These are phyloP conservation scores for Cavenderia fasciculata DNA, from an alignment of 78 protist species.

Conservation along the genomic window DNA sequence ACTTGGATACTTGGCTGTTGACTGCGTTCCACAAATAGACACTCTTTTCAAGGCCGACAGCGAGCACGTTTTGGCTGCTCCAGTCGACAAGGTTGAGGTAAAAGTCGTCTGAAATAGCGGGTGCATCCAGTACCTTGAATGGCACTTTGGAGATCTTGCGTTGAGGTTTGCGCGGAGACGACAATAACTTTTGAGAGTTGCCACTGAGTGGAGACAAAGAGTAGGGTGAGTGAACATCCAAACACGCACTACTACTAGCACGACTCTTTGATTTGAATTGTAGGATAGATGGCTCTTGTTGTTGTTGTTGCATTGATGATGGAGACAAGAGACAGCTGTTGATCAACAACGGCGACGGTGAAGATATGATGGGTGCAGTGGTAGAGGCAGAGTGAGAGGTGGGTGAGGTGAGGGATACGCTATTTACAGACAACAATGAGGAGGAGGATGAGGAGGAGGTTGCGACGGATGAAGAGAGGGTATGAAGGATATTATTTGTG, in stretches of 20 bases:
- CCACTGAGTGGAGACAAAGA: slow-evolving; percentile 37
- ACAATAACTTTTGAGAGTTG: slow-evolving; percentile 41
- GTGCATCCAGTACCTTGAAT: slow-evolving; percentile 75
- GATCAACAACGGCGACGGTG: background rate
- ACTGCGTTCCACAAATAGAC: slow-evolving; percentile 97
- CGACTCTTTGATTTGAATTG: background rate
- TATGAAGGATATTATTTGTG: background rate
- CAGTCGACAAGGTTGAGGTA: slow-evolving; percentile 97
- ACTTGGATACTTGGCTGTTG: slow-evolving; percentile 83
- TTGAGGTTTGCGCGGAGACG: slow-evolving; percentile 69
- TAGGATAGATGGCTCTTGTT: background rate
- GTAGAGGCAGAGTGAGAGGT: background rate
- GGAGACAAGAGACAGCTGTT: background rate
- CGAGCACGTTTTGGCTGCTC: slow-evolving; percentile 90
- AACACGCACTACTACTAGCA: background rate
- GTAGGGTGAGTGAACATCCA: slow-evolving; percentile 16
- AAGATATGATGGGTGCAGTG: background rate
- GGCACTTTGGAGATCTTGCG: slow-evolving; percentile 42
- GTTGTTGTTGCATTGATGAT: background rate
- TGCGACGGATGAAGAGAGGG: background rate
- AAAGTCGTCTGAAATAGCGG: slow-evolving; percentile 93
- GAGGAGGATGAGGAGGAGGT: background rate
- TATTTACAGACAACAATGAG: no score
- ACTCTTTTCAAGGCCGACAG: slow-evolving; percentile 92
- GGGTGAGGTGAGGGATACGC: background rate